Base-by-base conservation (phyloP, 129 eudicot genomes). In the Sambucus nigra region DNA sequence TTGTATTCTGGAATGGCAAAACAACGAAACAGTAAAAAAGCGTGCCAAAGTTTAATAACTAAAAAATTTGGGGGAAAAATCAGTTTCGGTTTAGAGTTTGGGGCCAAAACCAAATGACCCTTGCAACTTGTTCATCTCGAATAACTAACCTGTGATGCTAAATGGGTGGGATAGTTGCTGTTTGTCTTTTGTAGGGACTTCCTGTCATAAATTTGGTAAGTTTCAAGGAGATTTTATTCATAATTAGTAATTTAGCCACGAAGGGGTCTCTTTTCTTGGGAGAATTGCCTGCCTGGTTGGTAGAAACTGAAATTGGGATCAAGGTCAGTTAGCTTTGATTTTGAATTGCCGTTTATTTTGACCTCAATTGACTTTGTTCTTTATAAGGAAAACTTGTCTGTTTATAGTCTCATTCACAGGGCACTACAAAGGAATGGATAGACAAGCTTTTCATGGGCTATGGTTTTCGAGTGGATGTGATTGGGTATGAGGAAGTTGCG, bases 191-290 rank as follows among this genome's bases (percentile, higher is more conserved):
- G 3, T 60, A 91, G 99, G 99, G 95, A 60, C 57, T 79, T 59
- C 99, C 94, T 4, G n/a, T 82, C 12, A 42, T 61, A 68, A 82
- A 73, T 64, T 57, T 91, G 71, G 81, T 72, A 44, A 57, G 63
- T 47, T 80, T 91, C 20, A 74, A 79, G 55, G 84, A 79, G 39
- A 69, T 75, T 50, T 52, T 91, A 62, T 67, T 35, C 24, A 52
- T 65, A 53, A 80, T 69, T 25, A 76, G 87, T 68, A 74, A 45
- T 66, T 78, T 86, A 63, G 82, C 85, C 70, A 75, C 63, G 85
- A 92, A 92, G 70, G 99, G 91, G 24, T 66, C 77, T 46, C 52
- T 92, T 55, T 59, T 92, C 39, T 33, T 86, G 46, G 94, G 99
- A 25, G 99, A 92, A 73, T 16, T 92, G 53, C 96, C 99, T 61